Percentiles rank a stretch among this genome's conserved stretches.
These are phyloP conservation scores for Marasmius oreades DNA, from an alignment of 1,284 basidiomycete species.

Conservation along the genomic window DNA sequence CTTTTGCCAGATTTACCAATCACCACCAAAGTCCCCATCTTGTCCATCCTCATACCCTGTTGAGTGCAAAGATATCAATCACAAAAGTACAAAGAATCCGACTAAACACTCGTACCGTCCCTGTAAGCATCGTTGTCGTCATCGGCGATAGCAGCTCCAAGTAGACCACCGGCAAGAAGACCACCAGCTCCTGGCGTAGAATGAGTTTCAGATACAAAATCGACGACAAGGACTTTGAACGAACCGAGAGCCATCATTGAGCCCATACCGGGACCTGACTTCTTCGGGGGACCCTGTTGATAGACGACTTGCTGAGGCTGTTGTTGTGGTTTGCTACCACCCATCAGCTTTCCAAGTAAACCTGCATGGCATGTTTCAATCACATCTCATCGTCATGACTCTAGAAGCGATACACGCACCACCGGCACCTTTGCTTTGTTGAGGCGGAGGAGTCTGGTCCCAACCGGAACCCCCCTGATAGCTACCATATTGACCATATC, in stretches of 20 bases:
- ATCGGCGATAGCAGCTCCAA: constrained; percentile 44
- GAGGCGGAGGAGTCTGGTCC: constrained; percentile 9
- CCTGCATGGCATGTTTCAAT: neutral
- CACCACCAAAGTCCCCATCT: constrained; percentile 20
- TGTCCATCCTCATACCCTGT: constrained; percentile 23
- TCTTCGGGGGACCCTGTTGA: constrained; percentile 29
- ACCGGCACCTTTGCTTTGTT: neutral
- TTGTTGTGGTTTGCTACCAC: constrained; percentile 5
- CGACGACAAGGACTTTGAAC: constrained; percentile 15
- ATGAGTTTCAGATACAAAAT: constrained; percentile 4
- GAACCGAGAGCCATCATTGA: constrained; percentile 38
- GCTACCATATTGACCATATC: constrained; percentile 4
- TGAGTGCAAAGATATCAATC: neutral
- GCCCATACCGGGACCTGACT: constrained; percentile 38
- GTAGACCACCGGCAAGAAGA: constrained; percentile 52
- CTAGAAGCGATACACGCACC: neutral
- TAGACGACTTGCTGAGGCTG: constrained; percentile 29
- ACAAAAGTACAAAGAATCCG: neutral
- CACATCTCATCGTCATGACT: neutral
- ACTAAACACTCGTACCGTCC: constrained; percentile 27
- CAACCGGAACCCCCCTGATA: constrained; percentile 13
- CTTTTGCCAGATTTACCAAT: neutral
- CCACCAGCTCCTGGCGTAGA: constrained; percentile 48
- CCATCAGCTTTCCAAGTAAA: constrained; percentile 13
- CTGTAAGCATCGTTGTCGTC: constrained; percentile 35